These are phyloP conservation scores for Sarocladium kiliense DNA, from an alignment of 2,329 filamentous ascomycete species.

Conservation along the genomic window DNA sequence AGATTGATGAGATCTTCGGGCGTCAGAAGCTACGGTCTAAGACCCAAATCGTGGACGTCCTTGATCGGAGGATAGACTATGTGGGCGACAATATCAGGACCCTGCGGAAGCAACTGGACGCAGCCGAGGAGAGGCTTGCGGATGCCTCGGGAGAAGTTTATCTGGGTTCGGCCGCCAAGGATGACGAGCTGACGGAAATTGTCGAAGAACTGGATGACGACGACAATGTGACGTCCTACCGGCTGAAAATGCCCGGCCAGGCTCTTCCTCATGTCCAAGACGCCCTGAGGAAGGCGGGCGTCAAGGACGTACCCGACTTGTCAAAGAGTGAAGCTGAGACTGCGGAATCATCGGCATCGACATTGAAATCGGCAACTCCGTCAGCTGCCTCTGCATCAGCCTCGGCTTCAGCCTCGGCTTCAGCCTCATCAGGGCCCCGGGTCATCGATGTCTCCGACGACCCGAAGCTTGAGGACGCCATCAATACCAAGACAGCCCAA, in stretches of 20 bases:
- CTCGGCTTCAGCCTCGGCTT: neutral
- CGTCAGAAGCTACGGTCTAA: conserved; percentile 20
- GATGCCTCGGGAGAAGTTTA: conserved; percentile 43
- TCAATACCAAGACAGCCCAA: neutral
- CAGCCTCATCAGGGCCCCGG: neutral
- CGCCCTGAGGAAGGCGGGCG: conserved; percentile 70
- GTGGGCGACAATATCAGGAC: conserved; percentile 75
- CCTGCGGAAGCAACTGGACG: conserved; percentile 66
- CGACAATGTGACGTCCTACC: conserved; percentile 72
- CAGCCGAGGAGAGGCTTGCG: conserved; percentile 64
- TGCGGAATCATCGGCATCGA: neutral
- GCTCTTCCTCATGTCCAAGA: conserved; percentile 64
- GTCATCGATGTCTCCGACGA: neutral
- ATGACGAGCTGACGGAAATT: conserved; percentile 81
- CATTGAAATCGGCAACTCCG: neutral
- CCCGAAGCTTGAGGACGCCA: neutral
- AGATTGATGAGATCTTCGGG: conserved; percentile 44
- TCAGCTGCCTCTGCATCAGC: neutral
- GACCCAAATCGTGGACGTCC: conserved; percentile 52
- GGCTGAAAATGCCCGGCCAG: conserved; percentile 61
- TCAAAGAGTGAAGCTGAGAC: conserved; percentile 9
- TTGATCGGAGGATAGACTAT: conserved; percentile 77
- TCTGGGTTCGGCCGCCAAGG: conserved; percentile 53
- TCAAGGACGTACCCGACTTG: conserved; percentile 39
- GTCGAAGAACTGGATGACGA: conserved; percentile 88